Conservation (phyloP, 2,329 filamentous ascomycete genomes). For the Tolypocladium nubicola region DNA sequence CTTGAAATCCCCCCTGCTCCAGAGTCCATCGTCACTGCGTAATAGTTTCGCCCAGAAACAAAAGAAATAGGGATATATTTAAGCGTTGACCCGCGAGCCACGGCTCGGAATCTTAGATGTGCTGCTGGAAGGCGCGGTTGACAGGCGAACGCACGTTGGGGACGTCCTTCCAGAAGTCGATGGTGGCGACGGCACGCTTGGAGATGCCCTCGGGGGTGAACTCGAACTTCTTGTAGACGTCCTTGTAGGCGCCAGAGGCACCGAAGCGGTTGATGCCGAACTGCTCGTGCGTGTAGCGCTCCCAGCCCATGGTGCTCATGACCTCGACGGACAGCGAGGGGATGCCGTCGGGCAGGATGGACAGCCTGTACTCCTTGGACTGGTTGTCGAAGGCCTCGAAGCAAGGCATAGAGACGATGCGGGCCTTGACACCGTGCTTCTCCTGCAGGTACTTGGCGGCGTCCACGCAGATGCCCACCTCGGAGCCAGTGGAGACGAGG, state of each 20-base stretch:
- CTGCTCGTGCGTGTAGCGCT: conserved; percentile 98
- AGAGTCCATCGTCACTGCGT: conserved; percentile 14
- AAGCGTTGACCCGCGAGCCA: background rate
- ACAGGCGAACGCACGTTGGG: conserved; percentile 86
- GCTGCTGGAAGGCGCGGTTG: conserved; percentile 96
- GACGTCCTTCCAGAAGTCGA: conserved; percentile 95
- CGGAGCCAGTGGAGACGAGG: conserved; percentile 88
- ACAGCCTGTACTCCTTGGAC: conserved; percentile 87
- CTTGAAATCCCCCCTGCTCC: conserved; percentile 13
- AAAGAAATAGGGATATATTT: conserved; percentile 2
- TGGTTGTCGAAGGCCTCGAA: conserved; percentile 95
- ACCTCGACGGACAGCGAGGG: conserved; percentile 90
- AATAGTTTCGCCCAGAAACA: conserved; percentile 8
- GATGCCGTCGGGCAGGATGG: conserved; percentile 86
- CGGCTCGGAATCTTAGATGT: conserved; percentile 53
- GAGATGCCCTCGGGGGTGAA: conserved; percentile 95
- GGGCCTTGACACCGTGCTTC: conserved; percentile 76
- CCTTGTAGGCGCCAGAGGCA: conserved; percentile 93
- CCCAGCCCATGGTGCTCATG: conserved; percentile 96
- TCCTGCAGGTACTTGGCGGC: conserved; percentile 85
- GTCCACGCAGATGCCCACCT: conserved; percentile 89
- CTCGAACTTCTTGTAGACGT: conserved; percentile 99
- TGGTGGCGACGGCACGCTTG: conserved; percentile 85
- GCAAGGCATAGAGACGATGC: conserved; percentile 93
- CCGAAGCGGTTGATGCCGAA: conserved; percentile 99